Conservation (phyloP, 768 basidiomycete genomes). For the Amanita brunnescens region DNA sequence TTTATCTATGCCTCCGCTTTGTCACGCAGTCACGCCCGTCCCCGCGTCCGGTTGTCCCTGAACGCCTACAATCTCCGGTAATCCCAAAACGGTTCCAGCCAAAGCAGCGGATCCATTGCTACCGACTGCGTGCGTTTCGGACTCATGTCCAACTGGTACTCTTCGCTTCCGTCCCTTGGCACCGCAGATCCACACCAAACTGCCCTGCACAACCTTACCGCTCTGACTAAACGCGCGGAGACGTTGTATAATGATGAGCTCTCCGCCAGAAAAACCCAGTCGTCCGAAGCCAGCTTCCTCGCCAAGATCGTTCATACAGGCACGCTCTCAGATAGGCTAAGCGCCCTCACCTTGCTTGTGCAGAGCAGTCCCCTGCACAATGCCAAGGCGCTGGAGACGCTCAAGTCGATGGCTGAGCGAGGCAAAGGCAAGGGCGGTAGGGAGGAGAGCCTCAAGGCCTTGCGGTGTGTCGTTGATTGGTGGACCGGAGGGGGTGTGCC, state of each 20-base stretch:
- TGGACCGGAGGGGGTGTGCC: constrained; percentile 95
- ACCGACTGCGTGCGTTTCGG: not conserved
- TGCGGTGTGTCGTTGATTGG: constrained; percentile 93
- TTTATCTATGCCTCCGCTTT: not conserved
- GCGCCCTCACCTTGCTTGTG: constrained; percentile 83
- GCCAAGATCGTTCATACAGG: constrained; percentile 80
- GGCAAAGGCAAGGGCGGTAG: constrained; percentile 80
- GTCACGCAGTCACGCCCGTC: not conserved
- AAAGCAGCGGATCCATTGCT: too few relatives aligned
- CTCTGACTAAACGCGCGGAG: constrained; percentile 39
- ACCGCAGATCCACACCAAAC: constrained; percentile 14
- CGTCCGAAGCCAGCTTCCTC: constrained; percentile 76
- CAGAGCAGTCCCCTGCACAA: constrained; percentile 87
- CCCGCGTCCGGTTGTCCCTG: too few relatives aligned
- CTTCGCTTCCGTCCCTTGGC: constrained; percentile 31
- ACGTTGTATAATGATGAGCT: constrained; percentile 37
- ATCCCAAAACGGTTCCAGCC: too few relatives aligned
- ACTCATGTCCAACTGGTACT: constrained; percentile 36
- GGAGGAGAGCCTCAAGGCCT: constrained; percentile 87
- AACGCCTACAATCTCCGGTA: too few relatives aligned
- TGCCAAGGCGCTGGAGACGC: constrained; percentile 63
- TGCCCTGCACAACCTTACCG: constrained; percentile 29
- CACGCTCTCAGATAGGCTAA: constrained; percentile 86
- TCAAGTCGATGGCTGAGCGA: constrained; percentile 68
- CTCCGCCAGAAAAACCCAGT: constrained; percentile 42